Percentiles rank a stretch among this genome's conserved stretches.
Evolutionary conservation across 2,329 filamentous ascomycete species (phyloP).

Genomic region (Ilyonectria sp.): DNA sequence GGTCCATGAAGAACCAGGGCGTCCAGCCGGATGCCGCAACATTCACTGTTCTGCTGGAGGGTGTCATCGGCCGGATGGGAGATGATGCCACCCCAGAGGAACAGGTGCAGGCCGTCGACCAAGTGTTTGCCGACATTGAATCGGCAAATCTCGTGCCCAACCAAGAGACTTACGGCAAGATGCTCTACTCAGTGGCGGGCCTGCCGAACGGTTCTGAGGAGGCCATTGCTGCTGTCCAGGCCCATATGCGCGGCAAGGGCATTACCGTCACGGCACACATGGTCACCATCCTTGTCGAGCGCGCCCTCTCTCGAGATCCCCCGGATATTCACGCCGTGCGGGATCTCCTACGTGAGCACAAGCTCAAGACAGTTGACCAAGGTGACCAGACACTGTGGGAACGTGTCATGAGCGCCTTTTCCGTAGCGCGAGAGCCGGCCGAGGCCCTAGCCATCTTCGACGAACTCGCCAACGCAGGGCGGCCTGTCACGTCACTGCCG

Average conservation of each 20-base stretch:
- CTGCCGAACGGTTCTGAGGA: constrained; percentile 57
- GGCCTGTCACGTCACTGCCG: constrained; percentile 59
- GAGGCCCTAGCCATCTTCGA: constrained; percentile 66
- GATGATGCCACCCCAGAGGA: constrained; percentile 58
- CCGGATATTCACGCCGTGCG: constrained; percentile 74
- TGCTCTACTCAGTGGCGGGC: constrained; percentile 69
- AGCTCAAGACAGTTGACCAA: constrained; percentile 54
- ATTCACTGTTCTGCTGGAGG: constrained; percentile 80
- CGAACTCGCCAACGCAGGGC: constrained; percentile 56
- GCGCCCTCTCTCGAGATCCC: constrained; percentile 73
- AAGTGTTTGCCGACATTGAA: constrained; percentile 72
- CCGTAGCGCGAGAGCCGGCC: constrained; percentile 64
- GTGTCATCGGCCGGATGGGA: constrained; percentile 61
- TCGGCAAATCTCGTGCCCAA: constrained; percentile 71
- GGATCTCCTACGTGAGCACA: constrained; percentile 70
- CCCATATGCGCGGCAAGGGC: constrained; percentile 70
- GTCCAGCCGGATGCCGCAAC: constrained; percentile 77
- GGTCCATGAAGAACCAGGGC: constrained; percentile 70
- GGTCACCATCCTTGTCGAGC: constrained; percentile 80
- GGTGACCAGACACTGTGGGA: constrained; percentile 79
- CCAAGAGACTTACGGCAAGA: constrained; percentile 76
- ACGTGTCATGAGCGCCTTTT: constrained; percentile 78
- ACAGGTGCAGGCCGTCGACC: constrained; percentile 67
- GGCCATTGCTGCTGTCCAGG: constrained; percentile 73
- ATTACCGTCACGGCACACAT: constrained; percentile 74